Conservation (phyloP, 2,329 filamentous ascomycete species). For the Trichoderma lentiforme region DNA sequence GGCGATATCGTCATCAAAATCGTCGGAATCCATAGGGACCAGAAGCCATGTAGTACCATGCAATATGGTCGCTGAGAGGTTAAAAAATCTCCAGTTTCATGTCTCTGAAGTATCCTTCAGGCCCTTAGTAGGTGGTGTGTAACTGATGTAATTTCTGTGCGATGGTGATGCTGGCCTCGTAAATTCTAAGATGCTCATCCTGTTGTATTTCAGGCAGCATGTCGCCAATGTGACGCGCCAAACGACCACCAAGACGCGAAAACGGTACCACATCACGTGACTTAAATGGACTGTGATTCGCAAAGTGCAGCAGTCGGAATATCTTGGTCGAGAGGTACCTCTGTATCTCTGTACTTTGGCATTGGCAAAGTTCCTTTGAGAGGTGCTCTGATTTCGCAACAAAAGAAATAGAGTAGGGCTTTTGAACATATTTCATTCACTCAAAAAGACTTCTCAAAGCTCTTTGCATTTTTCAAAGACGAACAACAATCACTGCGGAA, state of each 20-base stretch:
- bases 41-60: not conserved
- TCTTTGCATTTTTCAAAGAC: not conserved
- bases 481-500: not conserved
- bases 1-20: constrained; percentile 61
- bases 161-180: not conserved
- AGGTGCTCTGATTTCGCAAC: not conserved
- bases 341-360: not conserved
- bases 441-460: not conserved
- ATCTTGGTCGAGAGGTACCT: not conserved
- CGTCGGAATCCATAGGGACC: constrained; percentile 52
- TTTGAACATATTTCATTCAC: not conserved
- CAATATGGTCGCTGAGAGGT: not conserved
- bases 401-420: not conserved
- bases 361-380: not conserved
- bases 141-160: not conserved
- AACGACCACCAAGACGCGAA: constrained; percentile 28
- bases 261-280: constrained; percentile 31
- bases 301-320: not conserved
- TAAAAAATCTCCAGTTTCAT: not conserved
- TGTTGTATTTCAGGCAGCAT: not conserved
- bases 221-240: constrained; percentile 2
- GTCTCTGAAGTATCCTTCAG: not conserved
- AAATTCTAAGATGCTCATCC: not conserved
- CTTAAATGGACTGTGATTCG: not conserved
- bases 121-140: not conserved